A percentile compares a stretch with the other conserved stretches of the same genome.
phyloP scores from a whole-genome alignment of 2,329 filamentous ascomycete species.

The Nemania sp. region DNA sequence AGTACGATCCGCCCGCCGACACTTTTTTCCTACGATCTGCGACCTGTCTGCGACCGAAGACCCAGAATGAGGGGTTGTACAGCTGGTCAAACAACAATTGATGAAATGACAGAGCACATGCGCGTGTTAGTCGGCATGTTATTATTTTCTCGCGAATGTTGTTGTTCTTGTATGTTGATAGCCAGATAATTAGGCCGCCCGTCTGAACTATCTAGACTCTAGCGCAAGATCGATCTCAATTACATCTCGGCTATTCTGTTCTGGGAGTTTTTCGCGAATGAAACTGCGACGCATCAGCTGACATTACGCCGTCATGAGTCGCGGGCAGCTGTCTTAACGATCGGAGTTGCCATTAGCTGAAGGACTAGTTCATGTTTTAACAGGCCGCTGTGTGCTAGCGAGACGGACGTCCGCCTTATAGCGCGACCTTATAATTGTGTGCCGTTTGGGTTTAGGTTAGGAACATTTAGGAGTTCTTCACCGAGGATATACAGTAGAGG shows the following conservation, averaged over 20 bases:
- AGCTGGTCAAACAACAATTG: conserved; percentile 14
- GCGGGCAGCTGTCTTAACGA: conserved; percentile 5
- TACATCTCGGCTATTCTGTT: conserved; percentile 1
- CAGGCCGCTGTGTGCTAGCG: conserved; percentile 19
- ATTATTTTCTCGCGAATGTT: conserved; percentile 6
- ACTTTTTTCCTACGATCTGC: conserved; percentile 20
- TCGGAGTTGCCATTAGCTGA: conserved; percentile 23
- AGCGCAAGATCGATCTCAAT: neutral
- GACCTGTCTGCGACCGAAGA: conserved; percentile 26
- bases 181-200: neutral
- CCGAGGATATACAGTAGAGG: conserved; percentile 20
- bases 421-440: no score
- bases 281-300: conserved; percentile 2
- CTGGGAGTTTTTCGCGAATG: neutral
- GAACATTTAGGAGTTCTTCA: conserved; percentile 13
- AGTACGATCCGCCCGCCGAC: neutral
- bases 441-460: conserved; percentile 3
- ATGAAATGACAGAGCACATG: conserved; percentile 10
- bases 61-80: conserved; percentile 20
- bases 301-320: conserved; percentile 3
- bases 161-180: no score
- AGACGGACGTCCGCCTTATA: conserved; percentile 6
- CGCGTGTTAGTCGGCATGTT: neutral
- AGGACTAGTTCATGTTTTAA: conserved; percentile 22
- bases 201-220: neutral